Evolutionary conservation across 2,329 filamentous ascomycete genomes (phyloP).

Genomic region (Atkinsonella hypoxylon): DNA sequence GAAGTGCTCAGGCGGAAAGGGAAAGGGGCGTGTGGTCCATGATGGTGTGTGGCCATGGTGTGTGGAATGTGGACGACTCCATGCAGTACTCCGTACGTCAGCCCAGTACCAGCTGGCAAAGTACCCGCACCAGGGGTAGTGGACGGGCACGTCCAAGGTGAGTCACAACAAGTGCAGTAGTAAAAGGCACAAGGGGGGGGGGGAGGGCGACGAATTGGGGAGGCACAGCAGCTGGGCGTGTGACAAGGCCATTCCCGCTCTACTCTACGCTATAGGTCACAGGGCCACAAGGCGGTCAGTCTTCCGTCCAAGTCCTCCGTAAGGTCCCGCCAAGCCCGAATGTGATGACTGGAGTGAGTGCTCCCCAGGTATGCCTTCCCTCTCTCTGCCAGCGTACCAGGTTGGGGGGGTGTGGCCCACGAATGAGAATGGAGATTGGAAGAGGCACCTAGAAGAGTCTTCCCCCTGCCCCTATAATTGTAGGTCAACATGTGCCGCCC

Average conservation of each 20-base stretch:
- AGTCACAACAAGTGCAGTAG: not conserved
- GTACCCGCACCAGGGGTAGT: slow-evolving; percentile 8
- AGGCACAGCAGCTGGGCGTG: slow-evolving; percentile 1
- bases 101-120: slow-evolving; percentile 4
- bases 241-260: slow-evolving; percentile 1
- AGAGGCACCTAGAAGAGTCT: slow-evolving; percentile 7
- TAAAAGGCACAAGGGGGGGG: not conserved
- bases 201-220: not conserved
- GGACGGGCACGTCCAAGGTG: not conserved
- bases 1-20: slow-evolving; percentile 2
- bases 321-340: too few species aligned
- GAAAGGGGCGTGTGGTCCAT: slow-evolving; percentile 1
- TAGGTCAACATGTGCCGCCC: slow-evolving; percentile 5
- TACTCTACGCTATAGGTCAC: not conserved
- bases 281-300: too few species aligned
- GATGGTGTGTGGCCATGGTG: not conserved
- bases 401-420: slow-evolving; percentile 8
- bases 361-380: too few species aligned
- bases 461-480: not conserved
- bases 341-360: too few species aligned
- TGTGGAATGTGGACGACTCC: not conserved
- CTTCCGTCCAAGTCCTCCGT: too few species aligned
- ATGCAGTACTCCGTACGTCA: slow-evolving; percentile 2
- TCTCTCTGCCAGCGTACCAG: too few species aligned
- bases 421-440: slow-evolving; percentile 12